phyloP scores from a whole-genome alignment of 768 basidiomycete genomes.

The Chalciporus pseudorubinellus region DNA sequence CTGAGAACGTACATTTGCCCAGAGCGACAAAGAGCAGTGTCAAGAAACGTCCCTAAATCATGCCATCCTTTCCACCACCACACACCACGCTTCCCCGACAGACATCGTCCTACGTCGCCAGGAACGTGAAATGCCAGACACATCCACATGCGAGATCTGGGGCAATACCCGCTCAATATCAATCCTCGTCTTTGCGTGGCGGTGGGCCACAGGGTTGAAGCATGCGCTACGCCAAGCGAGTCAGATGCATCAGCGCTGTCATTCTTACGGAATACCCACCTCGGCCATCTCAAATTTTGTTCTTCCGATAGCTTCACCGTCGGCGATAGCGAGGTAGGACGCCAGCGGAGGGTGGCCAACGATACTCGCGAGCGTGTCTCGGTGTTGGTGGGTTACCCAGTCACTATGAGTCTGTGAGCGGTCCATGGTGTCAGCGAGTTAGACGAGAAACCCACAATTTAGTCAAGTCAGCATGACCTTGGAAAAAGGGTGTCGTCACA shows the following conservation, averaged over 20 bases:
- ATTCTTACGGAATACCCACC: slow-evolving; percentile 42
- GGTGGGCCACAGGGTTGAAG: slow-evolving; percentile 93
- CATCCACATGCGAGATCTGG: neutral
- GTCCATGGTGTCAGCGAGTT: neutral
- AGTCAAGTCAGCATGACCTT: slow-evolving; percentile 93
- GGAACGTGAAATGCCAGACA: neutral
- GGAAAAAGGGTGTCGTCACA: slow-evolving; percentile 9
- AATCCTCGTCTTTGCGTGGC: slow-evolving; percentile 85
- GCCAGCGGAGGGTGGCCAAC: slow-evolving; percentile 85
- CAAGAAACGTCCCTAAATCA: neutral
- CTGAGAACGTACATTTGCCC: neutral
- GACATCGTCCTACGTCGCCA: too few species aligned
- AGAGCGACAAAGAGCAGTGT: neutral
- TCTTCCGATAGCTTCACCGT: slow-evolving; percentile 89
- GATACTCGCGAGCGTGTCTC: slow-evolving; percentile 91
- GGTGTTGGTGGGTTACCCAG: slow-evolving; percentile 96
- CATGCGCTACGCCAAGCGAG: slow-evolving; percentile 61
- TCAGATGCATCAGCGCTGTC: slow-evolving; percentile 23
- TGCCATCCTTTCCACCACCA: too few species aligned
- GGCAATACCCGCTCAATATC: neutral
- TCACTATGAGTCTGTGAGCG: slow-evolving; percentile 53
- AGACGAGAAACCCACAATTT: slow-evolving; percentile 72
- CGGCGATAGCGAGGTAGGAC: slow-evolving; percentile 89
- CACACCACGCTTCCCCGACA: too few species aligned
- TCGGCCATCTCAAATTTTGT: slow-evolving; percentile 94